Base-by-base conservation (phyloP, 2,329 filamentous ascomycete genomes). In the Ophiostoma ulmi region DNA sequence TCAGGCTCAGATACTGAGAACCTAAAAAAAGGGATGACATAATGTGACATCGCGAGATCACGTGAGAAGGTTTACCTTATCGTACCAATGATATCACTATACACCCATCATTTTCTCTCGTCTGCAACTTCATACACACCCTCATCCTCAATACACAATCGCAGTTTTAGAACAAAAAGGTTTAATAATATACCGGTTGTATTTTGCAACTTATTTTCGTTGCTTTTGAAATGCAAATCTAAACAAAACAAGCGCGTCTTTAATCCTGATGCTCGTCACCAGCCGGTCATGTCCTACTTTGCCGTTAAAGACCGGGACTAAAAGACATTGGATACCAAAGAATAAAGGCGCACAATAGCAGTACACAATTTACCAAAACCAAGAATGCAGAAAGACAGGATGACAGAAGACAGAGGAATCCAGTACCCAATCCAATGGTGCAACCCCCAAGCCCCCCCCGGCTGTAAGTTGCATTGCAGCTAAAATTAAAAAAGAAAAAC, bases 401-500 rank as follows among this genome's bases (percentile, higher is more conserved):
- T 63, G 35, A 63, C 63, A 39, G 10, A 65, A n/a, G 10, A 65
- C 64, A 64, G 58, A n/a, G 39, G 67, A 39, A 69, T 58, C 52
- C 22, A 58, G 22, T 26, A 58, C 52, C 52, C n/a, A 58, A 5
- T 13, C 52, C 52, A 1, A 58, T 31, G 31, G 52, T 31, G 52
- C 52, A 55, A 22, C 66, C 71, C 26, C 58, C 58, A 63, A 36
- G 11, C 26, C 14, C 58, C 35, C 58, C 58, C 58, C 58, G 58
- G 14, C 58, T 63, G 58, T 26, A 35, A 63, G 58, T 63, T 35
- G 13, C 22, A 26, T 63, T 26, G 26, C 58, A 63, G 58, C 44
- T 66, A 22, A 67, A 58, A 67, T 64, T 13, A 69, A n/a, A 68
- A 44, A 10, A 58, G 1, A 36, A 5, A 69, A 48, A n/a, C 31